phyloP scores from a whole-genome alignment of 192 early-diverging fungal genomes.

The Podila minutissima region DNA sequence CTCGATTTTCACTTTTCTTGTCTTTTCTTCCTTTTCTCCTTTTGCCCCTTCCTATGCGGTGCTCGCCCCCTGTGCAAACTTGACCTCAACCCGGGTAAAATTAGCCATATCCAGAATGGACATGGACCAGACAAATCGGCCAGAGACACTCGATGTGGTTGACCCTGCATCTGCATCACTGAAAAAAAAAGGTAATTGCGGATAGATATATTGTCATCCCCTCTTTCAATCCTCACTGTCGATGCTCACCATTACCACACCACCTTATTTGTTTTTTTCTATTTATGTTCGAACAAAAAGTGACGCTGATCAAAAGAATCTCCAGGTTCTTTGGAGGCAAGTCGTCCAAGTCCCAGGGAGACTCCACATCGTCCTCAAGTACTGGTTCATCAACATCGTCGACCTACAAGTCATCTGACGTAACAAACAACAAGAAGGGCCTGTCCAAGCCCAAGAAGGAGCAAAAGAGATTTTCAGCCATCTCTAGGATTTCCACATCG shows the following conservation, averaged over 20 bases:
- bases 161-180: background rate
- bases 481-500: background rate
- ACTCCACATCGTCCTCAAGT: background rate
- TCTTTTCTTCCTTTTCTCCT: constrained; percentile 1
- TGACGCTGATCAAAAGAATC: constrained; percentile 19
- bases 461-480: background rate
- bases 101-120: constrained; percentile 18
- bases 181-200: constrained; percentile 18
- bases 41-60: background rate
- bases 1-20: background rate
- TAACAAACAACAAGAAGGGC: no score
- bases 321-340: constrained; percentile 22
- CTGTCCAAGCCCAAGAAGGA: background rate
- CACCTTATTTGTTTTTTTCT: background rate
- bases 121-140: constrained; percentile 5
- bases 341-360: constrained; percentile 6
- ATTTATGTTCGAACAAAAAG: background rate
- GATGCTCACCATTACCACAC: no score
- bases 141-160: background rate
- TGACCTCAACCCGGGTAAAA: background rate
- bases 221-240: background rate
- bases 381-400: background rate
- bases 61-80: background rate
- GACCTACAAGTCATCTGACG: background rate
- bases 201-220: background rate